Evolutionary conservation across 352 stramenopile genomes (phyloP).

Genomic region (Globisporangium paddicum): DNA sequence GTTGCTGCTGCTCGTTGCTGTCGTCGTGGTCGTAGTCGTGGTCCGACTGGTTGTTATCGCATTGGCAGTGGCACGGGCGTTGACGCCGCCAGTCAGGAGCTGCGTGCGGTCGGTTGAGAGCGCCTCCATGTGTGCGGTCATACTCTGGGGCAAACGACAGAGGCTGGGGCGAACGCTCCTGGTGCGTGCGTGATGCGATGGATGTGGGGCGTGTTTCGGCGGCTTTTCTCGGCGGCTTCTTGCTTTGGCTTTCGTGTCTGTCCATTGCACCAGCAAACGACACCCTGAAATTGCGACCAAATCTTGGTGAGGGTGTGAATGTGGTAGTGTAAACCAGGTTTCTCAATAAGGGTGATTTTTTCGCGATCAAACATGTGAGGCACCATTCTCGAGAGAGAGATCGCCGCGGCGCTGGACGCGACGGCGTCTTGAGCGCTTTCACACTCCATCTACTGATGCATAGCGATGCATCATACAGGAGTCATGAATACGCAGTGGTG

Average conservation of each 20-base stretch:
- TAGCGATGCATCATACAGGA: background rate
- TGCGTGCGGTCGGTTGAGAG: slow-evolving; percentile 2
- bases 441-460: background rate
- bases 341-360: background rate
- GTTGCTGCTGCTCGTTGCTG: slow-evolving; percentile 2
- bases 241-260: too few relatives aligned
- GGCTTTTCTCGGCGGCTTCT: background rate
- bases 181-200: too few relatives aligned
- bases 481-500: background rate
- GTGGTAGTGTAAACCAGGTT: too few relatives aligned
- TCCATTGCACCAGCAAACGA: background rate
- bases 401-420: background rate
- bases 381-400: background rate
- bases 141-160: background rate
- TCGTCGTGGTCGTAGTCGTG: background rate
- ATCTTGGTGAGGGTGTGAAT: too few relatives aligned
- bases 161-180: background rate
- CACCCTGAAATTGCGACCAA: too few relatives aligned
- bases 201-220: slow-evolving; percentile 9
- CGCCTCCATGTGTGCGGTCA: slow-evolving; percentile 8
- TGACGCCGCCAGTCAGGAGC: background rate
- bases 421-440: background rate
- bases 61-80: background rate
- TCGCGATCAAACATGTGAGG: background rate
- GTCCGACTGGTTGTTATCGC: slow-evolving; percentile 7